phyloP scores from a whole-genome alignment of 192 early-diverging fungal species.

The Rhizophagus sp. region DNA sequence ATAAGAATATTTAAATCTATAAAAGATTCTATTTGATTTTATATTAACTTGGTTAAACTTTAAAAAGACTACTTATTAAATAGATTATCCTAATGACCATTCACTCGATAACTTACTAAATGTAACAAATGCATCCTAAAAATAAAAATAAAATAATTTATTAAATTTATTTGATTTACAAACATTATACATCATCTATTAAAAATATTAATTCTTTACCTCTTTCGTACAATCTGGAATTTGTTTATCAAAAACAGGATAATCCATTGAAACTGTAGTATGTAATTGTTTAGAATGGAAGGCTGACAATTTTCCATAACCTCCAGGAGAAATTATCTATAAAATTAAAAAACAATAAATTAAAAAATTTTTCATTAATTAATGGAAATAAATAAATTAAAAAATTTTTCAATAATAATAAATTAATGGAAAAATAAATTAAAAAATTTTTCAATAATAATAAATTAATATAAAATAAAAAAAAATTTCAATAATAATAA shows the following conservation, averaged over 20 bases:
- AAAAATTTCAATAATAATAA: no score
- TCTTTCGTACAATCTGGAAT: conserved; percentile 14
- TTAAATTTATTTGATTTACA: background rate
- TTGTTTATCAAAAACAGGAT: background rate
- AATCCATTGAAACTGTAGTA: conserved; percentile 6
- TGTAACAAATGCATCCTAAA: conserved; percentile 18
- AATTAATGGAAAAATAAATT: no score
- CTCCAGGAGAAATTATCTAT: conserved; percentile 26
- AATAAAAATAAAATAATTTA: background rate
- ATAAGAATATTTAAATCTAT: no score
- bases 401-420: no score
- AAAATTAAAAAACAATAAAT: background rate
- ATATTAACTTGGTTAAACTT: no score
- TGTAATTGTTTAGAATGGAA: conserved; percentile 38
- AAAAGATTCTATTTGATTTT: no score
- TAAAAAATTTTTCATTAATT: background rate
- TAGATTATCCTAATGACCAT: conserved; percentile 15
- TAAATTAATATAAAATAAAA: no score
- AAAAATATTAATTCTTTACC: background rate
- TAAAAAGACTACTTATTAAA: no score
- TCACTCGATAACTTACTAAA: conserved; percentile 19
- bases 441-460: no score
- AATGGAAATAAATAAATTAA: no score
- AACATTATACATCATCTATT: background rate
- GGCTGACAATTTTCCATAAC: conserved; percentile 47